Conservation (phyloP, 2,329 filamentous ascomycete species). For the Ceratocystis lukuohia region DNA sequence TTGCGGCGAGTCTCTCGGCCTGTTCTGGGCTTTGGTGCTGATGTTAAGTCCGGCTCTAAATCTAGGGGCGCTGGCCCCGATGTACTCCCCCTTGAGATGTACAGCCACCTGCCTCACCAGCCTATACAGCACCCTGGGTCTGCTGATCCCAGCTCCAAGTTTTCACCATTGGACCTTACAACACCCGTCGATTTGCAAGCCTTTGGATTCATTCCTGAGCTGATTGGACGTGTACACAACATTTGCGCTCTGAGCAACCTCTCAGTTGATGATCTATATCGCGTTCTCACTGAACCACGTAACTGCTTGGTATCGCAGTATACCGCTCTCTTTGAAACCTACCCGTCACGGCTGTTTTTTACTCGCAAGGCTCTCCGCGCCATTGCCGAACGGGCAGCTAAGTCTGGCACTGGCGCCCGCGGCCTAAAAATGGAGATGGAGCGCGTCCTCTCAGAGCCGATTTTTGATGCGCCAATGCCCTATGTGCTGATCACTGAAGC, state of each 20-base stretch:
- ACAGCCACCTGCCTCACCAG: constrained; percentile 44
- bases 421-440: constrained; percentile 73
- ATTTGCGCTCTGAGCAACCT: constrained; percentile 74
- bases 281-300: constrained; percentile 82
- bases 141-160: constrained; percentile 25
- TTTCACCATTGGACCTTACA: constrained; percentile 55
- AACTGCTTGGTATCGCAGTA: constrained; percentile 85
- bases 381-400: constrained; percentile 55
- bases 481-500: constrained; percentile 62
- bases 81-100: constrained; percentile 51
- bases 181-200: constrained; percentile 64
- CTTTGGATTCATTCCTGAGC: constrained; percentile 85
- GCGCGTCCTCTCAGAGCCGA: constrained; percentile 61
- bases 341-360: constrained; percentile 68
- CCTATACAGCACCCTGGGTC: constrained; percentile 25
- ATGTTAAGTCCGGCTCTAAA: constrained; percentile 45
- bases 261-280: constrained; percentile 52
- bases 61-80: constrained; percentile 34
- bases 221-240: constrained; percentile 91
- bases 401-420: constrained; percentile 59
- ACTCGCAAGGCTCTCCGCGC: constrained; percentile 69
- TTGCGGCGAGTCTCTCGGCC: constrained; percentile 73
- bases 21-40: constrained; percentile 83
- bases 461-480: constrained; percentile 67
- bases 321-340: constrained; percentile 67